Percentiles rank a stretch among this genome's conserved stretches.
Conservation (phyloP, 495 filamentous ascomycete species). For the Sordaria brevicollis region DNA sequence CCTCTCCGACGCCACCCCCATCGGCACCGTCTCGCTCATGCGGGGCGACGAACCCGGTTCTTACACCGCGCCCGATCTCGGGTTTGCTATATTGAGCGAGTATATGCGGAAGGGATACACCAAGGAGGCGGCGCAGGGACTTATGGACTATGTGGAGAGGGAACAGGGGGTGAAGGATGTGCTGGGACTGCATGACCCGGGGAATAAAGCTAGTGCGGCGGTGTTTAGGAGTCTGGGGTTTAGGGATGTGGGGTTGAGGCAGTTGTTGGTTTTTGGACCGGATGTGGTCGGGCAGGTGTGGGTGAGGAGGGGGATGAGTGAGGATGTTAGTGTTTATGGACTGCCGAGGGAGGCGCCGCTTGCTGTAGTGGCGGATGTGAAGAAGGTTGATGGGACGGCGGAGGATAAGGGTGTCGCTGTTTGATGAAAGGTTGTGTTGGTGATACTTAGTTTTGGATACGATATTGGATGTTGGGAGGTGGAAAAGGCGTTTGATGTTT, state of each 20-base stretch:
- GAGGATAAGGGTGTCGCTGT: too few species aligned
- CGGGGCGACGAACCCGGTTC: slow-evolving; percentile 14
- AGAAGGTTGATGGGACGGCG: too few species aligned
- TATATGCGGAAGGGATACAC: slow-evolving; percentile 30
- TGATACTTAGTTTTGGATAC: too few species aligned
- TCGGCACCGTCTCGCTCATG: slow-evolving; percentile 23
- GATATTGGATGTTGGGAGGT: too few species aligned
- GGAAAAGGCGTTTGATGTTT: too few species aligned
- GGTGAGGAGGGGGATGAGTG: slow-evolving; percentile 15
- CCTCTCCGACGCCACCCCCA: slow-evolving; percentile 1
- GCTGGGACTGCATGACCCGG: slow-evolving; percentile 13
- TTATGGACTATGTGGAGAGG: slow-evolving; percentile 19
- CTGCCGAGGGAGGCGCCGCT: background rate
- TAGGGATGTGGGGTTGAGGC: slow-evolving; percentile 14
- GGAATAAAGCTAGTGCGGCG: slow-evolving; percentile 16
- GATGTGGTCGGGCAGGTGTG: slow-evolving; percentile 18
- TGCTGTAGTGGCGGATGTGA: background rate
- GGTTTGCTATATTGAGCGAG: slow-evolving; percentile 23
- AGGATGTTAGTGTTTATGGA: slow-evolving; percentile 21
- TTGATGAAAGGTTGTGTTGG: too few species aligned
- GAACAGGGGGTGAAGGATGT: slow-evolving; percentile 14
- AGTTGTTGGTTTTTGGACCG: slow-evolving; percentile 19
- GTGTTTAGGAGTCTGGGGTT: slow-evolving; percentile 28
- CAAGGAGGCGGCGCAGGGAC: slow-evolving; percentile 22
- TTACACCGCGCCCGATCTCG: slow-evolving; percentile 25